Evolutionary conservation across 2,329 filamentous ascomycete genomes (phyloP).

Genomic region (Trichoderma sp.): DNA sequence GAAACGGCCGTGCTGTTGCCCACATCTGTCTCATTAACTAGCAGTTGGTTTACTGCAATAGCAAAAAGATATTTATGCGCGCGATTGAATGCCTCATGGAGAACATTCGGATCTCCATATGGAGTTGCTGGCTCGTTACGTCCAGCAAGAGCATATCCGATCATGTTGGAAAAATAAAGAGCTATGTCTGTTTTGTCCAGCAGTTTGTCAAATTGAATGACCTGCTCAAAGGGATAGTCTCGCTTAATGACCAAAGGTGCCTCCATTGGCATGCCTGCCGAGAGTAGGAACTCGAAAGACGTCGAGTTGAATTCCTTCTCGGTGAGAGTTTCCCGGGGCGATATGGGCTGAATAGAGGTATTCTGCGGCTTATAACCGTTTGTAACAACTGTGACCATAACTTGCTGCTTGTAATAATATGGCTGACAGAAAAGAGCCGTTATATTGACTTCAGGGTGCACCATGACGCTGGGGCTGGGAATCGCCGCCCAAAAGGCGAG

Average conservation of each 20-base stretch:
- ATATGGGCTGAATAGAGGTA: slow-evolving; percentile 18
- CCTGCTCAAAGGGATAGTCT: slow-evolving; percentile 33
- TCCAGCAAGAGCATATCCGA: slow-evolving; percentile 37
- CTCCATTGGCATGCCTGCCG: slow-evolving; percentile 28
- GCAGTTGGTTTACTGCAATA: slow-evolving; percentile 26
- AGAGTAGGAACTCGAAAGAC: slow-evolving; percentile 39
- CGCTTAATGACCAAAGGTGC: background rate
- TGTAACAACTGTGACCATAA: slow-evolving; percentile 33
- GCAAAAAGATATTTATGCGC: slow-evolving; percentile 40
- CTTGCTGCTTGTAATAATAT: slow-evolving; percentile 16
- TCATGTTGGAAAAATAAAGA: slow-evolving; percentile 30
- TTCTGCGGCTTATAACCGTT: slow-evolving; percentile 20
- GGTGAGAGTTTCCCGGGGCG: slow-evolving; percentile 23
- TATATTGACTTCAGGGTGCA: slow-evolving; percentile 42
- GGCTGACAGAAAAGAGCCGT: slow-evolving; percentile 28
- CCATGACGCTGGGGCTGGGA: too few relatives aligned
- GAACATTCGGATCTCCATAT: slow-evolving; percentile 13
- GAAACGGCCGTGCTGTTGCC: slow-evolving; percentile 7
- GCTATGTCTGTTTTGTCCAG: slow-evolving; percentile 25
- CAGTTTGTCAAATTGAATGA: slow-evolving; percentile 34
- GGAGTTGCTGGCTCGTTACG: background rate
- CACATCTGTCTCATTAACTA: slow-evolving; percentile 27
- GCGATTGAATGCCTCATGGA: slow-evolving; percentile 28
- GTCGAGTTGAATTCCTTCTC: slow-evolving; percentile 39
- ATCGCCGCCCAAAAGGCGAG: background rate